Evolutionary conservation across 495 filamentous ascomycete species (phyloP), one percentile per base, ranked within the genome.

Genomic region (Annulohypoxylon maeteangense): DNA sequence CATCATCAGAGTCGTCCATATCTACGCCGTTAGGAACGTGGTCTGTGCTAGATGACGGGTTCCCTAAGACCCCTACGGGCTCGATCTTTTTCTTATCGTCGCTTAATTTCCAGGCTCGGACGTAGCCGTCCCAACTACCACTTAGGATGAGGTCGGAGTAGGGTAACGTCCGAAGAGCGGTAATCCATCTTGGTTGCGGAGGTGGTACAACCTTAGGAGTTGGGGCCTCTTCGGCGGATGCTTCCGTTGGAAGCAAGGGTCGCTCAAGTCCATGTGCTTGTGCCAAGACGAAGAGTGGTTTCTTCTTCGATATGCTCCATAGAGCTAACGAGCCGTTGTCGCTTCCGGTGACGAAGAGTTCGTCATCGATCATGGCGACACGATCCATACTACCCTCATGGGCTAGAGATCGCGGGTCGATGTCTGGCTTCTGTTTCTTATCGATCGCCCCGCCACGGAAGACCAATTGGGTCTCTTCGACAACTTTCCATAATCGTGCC

Each of bases 281-380:
- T 1, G 89, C 85, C 14, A 95, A 77, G 2, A 90, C 91, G 81
- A 90, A 90, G n/a, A 98, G 80, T 0, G 96, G 90, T 78, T 99
- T 99, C 86, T 99, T 99, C 80, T 95, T 97, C 74, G 95, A 89
- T 36, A 94, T 81, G 42, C 87, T 90, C 95, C 95, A 99, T n/a
- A 99, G 86, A 3, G 88, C 90, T 34, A 99, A 76, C 12, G 87
- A 85, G 54, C 95, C 96, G 70, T 93, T 96, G 80, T 98, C 95
- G 59, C 91, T 91, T 4, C 94, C 95, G 4, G 95, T 99, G 57
- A 98, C 89, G 74, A 98, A 99, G 50, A 91, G 90, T 57, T 90
- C 89, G 59, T 96, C 92, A 66, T 97, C 95, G 55, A 99, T 87
- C 79, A 95, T 90, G 31, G 93, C 91, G 18, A 98, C 87, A 38